Evolutionary conservation across 2,329 filamentous ascomycete species (phyloP).

Genomic region (Talaromyces funiculosus): DNA sequence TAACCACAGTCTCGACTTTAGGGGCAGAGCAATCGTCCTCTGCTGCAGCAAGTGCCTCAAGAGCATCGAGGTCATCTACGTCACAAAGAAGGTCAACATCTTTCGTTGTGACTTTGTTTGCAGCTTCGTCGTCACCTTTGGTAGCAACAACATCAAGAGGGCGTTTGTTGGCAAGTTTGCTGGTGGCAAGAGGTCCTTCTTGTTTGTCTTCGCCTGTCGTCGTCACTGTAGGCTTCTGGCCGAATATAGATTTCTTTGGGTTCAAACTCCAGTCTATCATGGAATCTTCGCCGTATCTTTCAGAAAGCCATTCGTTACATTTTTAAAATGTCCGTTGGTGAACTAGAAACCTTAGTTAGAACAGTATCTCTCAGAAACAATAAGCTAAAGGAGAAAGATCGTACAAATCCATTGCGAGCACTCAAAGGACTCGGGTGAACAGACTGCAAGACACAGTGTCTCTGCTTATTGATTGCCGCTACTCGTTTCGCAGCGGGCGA

Average conservation of each 20-base stretch:
- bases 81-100: slow-evolving; percentile 32
- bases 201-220: neutral
- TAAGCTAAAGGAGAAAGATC: slow-evolving; percentile 19
- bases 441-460: slow-evolving; percentile 76
- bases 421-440: slow-evolving; percentile 94
- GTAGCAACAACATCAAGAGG: neutral
- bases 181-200: slow-evolving; percentile 10
- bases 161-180: slow-evolving; percentile 11
- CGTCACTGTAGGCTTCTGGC: neutral
- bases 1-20: neutral
- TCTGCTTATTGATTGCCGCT: slow-evolving; percentile 62
- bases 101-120: slow-evolving; percentile 6
- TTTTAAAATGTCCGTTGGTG: slow-evolving; percentile 44
- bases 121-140: slow-evolving; percentile 8
- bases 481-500: slow-evolving; percentile 76
- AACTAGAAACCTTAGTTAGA: slow-evolving; percentile 26
- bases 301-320: slow-evolving; percentile 62
- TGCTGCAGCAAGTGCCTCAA: slow-evolving; percentile 35
- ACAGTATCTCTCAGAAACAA: neutral
- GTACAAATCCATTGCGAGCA: slow-evolving; percentile 69
- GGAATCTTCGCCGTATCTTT: slow-evolving; percentile 71
- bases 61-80: slow-evolving; percentile 35
- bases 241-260: slow-evolving; percentile 16
- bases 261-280: slow-evolving; percentile 79
- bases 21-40: slow-evolving; percentile 15